phyloP scores from a whole-genome alignment of 768 basidiomycete genomes.

The Tremella fuciformis region DNA sequence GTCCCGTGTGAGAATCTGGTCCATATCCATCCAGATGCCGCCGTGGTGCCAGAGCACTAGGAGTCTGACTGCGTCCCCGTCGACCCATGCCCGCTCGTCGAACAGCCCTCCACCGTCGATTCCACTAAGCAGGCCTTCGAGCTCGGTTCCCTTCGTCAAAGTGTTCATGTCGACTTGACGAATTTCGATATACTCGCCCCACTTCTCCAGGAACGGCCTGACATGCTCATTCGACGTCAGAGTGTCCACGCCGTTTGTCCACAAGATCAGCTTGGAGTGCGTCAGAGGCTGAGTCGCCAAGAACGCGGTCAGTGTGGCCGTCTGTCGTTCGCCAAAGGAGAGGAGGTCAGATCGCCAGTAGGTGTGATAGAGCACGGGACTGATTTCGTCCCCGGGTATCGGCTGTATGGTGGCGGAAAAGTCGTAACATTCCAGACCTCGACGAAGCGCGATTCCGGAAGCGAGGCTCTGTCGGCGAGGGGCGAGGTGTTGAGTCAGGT shows the following conservation, averaged over 20 bases:
- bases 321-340: slow-evolving; percentile 74
- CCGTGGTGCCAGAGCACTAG: slow-evolving; percentile 85
- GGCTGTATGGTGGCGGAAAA: slow-evolving; percentile 77
- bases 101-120: slow-evolving; percentile 51
- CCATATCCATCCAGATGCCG: slow-evolving; percentile 98
- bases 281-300: slow-evolving; percentile 81
- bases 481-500: slow-evolving; percentile 50
- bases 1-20: slow-evolving; percentile 84
- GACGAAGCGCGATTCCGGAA: slow-evolving; percentile 70
- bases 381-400: slow-evolving; percentile 27
- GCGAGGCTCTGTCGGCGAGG: slow-evolving; percentile 69
- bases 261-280: slow-evolving; percentile 69
- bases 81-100: slow-evolving; percentile 86
- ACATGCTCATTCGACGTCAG: slow-evolving; percentile 57
- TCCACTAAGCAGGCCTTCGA: slow-evolving; percentile 63
- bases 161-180: slow-evolving; percentile 64
- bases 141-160: slow-evolving; percentile 71
- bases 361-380: slow-evolving; percentile 70
- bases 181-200: slow-evolving; percentile 70
- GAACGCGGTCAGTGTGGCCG: slow-evolving; percentile 87
- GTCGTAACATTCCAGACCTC: slow-evolving; percentile 87
- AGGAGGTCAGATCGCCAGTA: slow-evolving; percentile 92
- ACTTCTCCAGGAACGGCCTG: slow-evolving; percentile 60
- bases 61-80: slow-evolving; percentile 86
- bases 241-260: slow-evolving; percentile 75